Evolutionary conservation across 371 early-diverging fungal species (phyloP).

Genomic region (Mucor velutinosus): DNA sequence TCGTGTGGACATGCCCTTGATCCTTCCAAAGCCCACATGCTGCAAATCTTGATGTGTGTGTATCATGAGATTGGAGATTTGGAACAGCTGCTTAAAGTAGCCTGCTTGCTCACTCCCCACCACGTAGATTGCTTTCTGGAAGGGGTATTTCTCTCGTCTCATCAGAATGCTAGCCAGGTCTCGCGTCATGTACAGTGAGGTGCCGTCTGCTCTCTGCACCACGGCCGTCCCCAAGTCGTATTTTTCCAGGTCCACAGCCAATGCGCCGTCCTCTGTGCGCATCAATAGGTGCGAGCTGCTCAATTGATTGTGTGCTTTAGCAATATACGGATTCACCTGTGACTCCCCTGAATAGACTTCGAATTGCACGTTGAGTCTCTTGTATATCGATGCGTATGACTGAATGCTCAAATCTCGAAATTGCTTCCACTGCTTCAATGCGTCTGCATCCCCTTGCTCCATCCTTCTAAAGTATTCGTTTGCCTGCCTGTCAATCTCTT

Average conservation of each 20-base stretch:
- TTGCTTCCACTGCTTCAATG: conserved; percentile 79
- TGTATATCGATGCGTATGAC: conserved; percentile 86
- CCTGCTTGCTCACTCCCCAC: conserved; percentile 90
- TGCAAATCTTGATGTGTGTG: conserved; percentile 23
- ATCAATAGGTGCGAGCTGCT: conserved; percentile 51
- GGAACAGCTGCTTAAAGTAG: conserved; percentile 94
- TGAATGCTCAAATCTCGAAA: conserved; percentile 90
- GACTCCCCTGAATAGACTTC: conserved; percentile 98
- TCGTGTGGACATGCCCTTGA: conserved; percentile 96
- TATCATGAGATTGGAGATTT: conserved; percentile 66
- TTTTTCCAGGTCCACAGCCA: conserved; percentile 72
- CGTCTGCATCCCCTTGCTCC: conserved; percentile 87
- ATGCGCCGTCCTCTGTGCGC: conserved; percentile 69
- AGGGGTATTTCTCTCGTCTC: conserved; percentile 74
- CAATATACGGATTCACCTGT: conserved; percentile 73
- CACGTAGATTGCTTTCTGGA: conserved; percentile 87
- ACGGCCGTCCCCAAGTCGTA: conserved; percentile 78
- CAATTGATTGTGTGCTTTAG: conserved; percentile 63
- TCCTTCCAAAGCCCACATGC: conserved; percentile 94
- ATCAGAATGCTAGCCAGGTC: conserved; percentile 93
- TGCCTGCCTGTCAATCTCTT: conserved; percentile 72
- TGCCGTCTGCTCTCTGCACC: conserved; percentile 89
- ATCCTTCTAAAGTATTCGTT: conserved; percentile 91
- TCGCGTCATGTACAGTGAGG: conserved; percentile 93
- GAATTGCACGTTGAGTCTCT: conserved; percentile 88